phyloP scores from a whole-genome alignment of 2,329 filamentous ascomycete species.

The Colletotrichum euphorbiae region DNA sequence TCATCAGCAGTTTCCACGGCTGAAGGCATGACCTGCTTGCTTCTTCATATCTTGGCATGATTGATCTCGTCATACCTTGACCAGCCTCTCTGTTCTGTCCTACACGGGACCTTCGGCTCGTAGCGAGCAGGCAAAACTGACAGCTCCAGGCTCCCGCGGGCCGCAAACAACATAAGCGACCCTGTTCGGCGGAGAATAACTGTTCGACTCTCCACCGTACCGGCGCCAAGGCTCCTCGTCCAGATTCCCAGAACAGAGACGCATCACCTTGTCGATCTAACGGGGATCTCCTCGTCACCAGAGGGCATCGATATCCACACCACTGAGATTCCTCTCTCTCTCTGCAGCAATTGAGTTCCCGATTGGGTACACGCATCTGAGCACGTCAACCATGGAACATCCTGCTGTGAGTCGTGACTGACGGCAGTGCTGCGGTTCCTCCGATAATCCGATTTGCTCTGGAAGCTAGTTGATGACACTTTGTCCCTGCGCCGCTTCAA shows the following conservation, averaged over 20 bases:
- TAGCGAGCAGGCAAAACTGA: background rate
- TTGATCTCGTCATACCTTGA: background rate
- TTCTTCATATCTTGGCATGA: slow-evolving; percentile 23
- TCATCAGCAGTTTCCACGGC: background rate
- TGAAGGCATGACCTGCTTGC: background rate
- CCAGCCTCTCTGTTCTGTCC: background rate
- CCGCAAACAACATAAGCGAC: background rate
- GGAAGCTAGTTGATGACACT: background rate
- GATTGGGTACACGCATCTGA: slow-evolving; percentile 3
- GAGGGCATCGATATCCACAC: slow-evolving; percentile 11
- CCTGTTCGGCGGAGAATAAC: slow-evolving; percentile 20
- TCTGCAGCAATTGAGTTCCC: background rate
- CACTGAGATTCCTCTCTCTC: background rate
- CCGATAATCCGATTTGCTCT: background rate
- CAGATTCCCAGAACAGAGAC: background rate
- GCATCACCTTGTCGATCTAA: slow-evolving; percentile 25
- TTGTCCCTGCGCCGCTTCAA: background rate
- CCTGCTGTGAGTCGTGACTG: background rate
- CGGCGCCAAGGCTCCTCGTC: slow-evolving; percentile 12
- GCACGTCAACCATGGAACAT: slow-evolving; percentile 7
- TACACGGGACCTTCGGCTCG: background rate
- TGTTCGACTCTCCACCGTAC: slow-evolving; percentile 4
- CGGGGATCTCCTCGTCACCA: slow-evolving; percentile 19
- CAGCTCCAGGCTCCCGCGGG: no score
- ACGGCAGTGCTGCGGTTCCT: background rate